phyloP scores from a whole-genome alignment of 2,329 filamentous ascomycete species.

The Fusarium coicis region DNA sequence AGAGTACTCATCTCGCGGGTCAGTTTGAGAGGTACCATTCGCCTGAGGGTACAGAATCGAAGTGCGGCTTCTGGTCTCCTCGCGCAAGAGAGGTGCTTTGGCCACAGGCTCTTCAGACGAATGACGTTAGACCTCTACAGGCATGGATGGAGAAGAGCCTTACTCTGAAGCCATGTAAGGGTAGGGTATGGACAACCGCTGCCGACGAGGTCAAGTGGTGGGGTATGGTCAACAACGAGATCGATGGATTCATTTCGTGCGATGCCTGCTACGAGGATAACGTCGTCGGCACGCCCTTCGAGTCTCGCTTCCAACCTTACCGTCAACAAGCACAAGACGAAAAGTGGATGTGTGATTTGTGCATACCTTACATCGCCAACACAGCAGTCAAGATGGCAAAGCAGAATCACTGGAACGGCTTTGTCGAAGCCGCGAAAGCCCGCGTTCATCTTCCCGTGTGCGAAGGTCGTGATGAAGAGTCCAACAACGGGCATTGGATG shows the following conservation, averaged over 20 bases:
- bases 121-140: constrained; percentile 40
- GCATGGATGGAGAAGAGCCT: constrained; percentile 46
- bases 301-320: constrained; percentile 44
- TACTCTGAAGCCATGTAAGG: constrained; percentile 46
- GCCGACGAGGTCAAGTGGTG: constrained; percentile 49
- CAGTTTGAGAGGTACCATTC: constrained; percentile 46
- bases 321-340: constrained; percentile 41
- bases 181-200: constrained; percentile 22
- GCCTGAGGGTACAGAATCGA: constrained; percentile 46
- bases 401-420: constrained; percentile 46
- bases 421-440: constrained; percentile 36
- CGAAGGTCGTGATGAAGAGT: constrained; percentile 42
- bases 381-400: constrained; percentile 31
- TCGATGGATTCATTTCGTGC: constrained; percentile 51
- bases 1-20: constrained; percentile 42
- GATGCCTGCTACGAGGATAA: constrained; percentile 53
- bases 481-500: constrained; percentile 44
- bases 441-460: constrained; percentile 44
- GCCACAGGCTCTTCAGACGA: constrained; percentile 44
- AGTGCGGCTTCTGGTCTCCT: constrained; percentile 45
- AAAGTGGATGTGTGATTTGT: constrained; percentile 50
- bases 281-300: constrained; percentile 45
- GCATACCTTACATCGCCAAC: constrained; percentile 41
- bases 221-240: constrained; percentile 41
- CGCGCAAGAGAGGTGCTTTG: constrained; percentile 51